Evolutionary conservation across 2,329 filamentous ascomycete species (phyloP), one percentile per base, ranked within the genome.

Genomic region (Exophiala mesophila): DNA sequence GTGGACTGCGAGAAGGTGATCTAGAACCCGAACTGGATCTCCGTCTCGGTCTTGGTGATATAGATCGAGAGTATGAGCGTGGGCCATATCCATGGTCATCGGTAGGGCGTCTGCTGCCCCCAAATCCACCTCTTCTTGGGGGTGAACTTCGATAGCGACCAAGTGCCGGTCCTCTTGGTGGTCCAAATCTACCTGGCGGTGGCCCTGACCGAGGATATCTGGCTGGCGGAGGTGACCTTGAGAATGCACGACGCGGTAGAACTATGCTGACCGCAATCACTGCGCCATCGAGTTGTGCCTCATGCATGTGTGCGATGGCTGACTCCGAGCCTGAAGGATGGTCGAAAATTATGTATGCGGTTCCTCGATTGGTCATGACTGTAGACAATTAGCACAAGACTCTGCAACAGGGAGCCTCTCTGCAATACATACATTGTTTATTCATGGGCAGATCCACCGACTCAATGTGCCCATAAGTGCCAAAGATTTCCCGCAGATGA

Each of bases 301-400:
- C 92, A 64, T 98, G 92, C 92, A 98, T 97, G 62, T 94, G 86
- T 13, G 89, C 80, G 55, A 96, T 94, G 19, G 92, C 92, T 10
- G 80, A 74, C 65, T 96, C 88, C 17, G 92, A 90, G 51, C 90
- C 84, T 36, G 77, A 72, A 52, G 88, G 78, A 53, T 83, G 74
- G 40, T 80, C 72, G 65, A 84, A 98, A 30, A 95, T 74, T 50
- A 97, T 88, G 63, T 96, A 97, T 21, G 90, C 92, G 19, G 88
- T 94, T 34, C 92, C 90, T 44, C 90, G 83, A 59, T 97, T 97
- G 40, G 82, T 88, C 63, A 85, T 83, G 71, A 85, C 87, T 92
- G 57, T 48, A 28, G 12, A 6, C 29, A 50, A n/a, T n/a, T n/a
- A n/a, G n/a, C n/a, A n/a, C n/a, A n/a, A n/a, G n/a, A n/a, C n/a